Conservation (phyloP, 2,329 filamentous ascomycete species). For the Huntiella bhutanensis region DNA sequence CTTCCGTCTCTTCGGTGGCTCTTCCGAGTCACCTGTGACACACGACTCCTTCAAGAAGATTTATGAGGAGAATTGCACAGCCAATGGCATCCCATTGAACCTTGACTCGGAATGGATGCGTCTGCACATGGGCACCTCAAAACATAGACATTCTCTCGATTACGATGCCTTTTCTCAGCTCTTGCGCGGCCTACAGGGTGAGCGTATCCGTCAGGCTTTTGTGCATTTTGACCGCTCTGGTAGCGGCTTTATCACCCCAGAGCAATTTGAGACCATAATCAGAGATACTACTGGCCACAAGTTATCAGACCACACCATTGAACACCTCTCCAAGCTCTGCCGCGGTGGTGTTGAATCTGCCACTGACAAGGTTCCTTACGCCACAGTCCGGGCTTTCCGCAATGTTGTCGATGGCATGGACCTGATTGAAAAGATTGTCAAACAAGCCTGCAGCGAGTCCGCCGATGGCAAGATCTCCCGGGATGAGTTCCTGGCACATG, state of each 20-base stretch:
- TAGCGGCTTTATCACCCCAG: slow-evolving; percentile 86
- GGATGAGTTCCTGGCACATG: slow-evolving; percentile 86
- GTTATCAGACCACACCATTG: slow-evolving; percentile 84
- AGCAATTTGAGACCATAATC: slow-evolving; percentile 94
- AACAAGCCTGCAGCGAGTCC: slow-evolving; percentile 69
- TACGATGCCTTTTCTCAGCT: slow-evolving; percentile 97
- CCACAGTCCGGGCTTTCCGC: slow-evolving; percentile 92
- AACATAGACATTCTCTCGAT: slow-evolving; percentile 75
- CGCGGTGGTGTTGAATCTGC: slow-evolving; percentile 39
- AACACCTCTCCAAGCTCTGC: slow-evolving; percentile 81
- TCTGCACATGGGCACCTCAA: slow-evolving; percentile 78
- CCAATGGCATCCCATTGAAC: slow-evolving; percentile 75
- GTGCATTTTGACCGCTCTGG: slow-evolving; percentile 75
- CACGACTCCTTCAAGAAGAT: slow-evolving; percentile 73
- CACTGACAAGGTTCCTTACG: slow-evolving; percentile 88
- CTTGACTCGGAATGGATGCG: slow-evolving; percentile 96
- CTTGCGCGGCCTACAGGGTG: slow-evolving; percentile 86
- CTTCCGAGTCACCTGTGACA: slow-evolving; percentile 67
- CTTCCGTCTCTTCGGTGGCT: slow-evolving; percentile 85
- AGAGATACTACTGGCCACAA: slow-evolving; percentile 85
- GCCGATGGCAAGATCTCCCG: slow-evolving; percentile 82
- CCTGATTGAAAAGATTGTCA: slow-evolving; percentile 80
- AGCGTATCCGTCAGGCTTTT: slow-evolving; percentile 91
- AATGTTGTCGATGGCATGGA: slow-evolving; percentile 98
- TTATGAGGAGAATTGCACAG: slow-evolving; percentile 78